Base-by-base conservation (phyloP, 139 green algal species). In the Closterium sp. region DNA sequence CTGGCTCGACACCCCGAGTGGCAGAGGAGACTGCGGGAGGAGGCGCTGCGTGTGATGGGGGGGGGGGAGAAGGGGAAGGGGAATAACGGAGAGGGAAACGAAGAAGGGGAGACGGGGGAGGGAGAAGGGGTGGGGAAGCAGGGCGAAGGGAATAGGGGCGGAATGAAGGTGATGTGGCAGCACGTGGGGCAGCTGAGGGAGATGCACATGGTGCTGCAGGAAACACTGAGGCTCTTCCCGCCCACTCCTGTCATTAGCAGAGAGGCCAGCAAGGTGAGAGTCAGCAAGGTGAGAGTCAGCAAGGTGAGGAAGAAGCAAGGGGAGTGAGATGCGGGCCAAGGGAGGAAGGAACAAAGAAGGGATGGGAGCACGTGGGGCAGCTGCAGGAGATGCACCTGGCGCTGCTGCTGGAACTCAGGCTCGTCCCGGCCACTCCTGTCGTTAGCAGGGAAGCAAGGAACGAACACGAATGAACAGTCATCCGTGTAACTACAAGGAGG, bases 91-190 rank as follows among this genome's bases (percentile, higher is more conserved):
- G 55, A 19, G 23, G 55, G 55, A 76, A 19, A 76, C 16, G 55
- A 76, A 76, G 55, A 19, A 19, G 55, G 25, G 55, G 25, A 76
- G 55, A n/a, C n/a, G n/a, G n/a, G n/a, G n/a, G n/a, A n/a, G n/a
- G n/a, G n/a, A n/a, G n/a, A n/a, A n/a, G 55, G 25, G 55, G 55
- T 28, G 55, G 55, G 55, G 55, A 19, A 16, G 12, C 55, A 19
- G 55, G 55, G 55, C 91, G 95, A 94, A 4, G 96, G 95, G 86
- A 81, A 96, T 6, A 34, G 96, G 76, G 90, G 91, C 33, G 97
- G 98, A 93, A 94, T 98, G 4, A 2, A 34, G 8, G 95, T 95
- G 66, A 31, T 97, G 16, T 97, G 96, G 89, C 94, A 95, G 92
- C 93, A 30, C 87, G 34, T 81, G 55, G 55, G 16, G 55, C 94